Conservation (phyloP, 208 protist genomes). For the Crithidia brevicula region DNA sequence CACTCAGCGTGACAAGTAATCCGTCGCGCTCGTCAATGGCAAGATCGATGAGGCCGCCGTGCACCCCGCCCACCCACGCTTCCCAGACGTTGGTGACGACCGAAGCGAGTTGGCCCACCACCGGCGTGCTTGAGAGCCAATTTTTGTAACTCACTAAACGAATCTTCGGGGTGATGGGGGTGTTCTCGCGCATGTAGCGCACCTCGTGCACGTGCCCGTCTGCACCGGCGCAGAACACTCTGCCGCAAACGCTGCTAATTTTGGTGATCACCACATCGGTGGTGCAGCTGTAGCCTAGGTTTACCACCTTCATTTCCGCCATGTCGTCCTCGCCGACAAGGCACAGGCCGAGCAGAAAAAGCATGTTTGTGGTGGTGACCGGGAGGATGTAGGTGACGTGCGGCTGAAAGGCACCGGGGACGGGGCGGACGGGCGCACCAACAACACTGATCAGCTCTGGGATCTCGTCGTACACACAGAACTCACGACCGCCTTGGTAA, state of each 20-base stretch:
- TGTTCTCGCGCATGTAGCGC: constrained; percentile 72
- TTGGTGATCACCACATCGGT: constrained; percentile 67
- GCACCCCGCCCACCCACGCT: constrained; percentile 50
- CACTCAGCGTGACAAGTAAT: constrained; percentile 75
- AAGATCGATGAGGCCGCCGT: constrained; percentile 73
- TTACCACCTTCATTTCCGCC: constrained; percentile 68
- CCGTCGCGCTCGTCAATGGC: constrained; percentile 62
- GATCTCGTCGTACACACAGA: constrained; percentile 83
- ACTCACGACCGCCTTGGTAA: constrained; percentile 76
- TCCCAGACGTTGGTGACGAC: constrained; percentile 48
- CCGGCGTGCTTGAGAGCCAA: constrained; percentile 39
- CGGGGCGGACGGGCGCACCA: constrained; percentile 58
- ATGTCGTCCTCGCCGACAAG: constrained; percentile 54
- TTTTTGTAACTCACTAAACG: constrained; percentile 75
- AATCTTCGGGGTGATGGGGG: constrained; percentile 66
- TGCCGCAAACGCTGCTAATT: constrained; percentile 50
- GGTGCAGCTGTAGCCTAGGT: constrained; percentile 70
- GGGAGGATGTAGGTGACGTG: constrained; percentile 84
- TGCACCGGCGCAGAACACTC: constrained; percentile 82
- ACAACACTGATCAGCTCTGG: constrained; percentile 86
- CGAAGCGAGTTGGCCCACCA: constrained; percentile 67
- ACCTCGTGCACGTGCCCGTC: constrained; percentile 86
- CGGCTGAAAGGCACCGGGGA: constrained; percentile 71
- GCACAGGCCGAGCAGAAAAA: constrained; percentile 83
- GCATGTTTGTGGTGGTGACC: constrained; percentile 70